phyloP scores from a whole-genome alignment of 495 filamentous ascomycete genomes.

The Aspergillus cristatus region DNA sequence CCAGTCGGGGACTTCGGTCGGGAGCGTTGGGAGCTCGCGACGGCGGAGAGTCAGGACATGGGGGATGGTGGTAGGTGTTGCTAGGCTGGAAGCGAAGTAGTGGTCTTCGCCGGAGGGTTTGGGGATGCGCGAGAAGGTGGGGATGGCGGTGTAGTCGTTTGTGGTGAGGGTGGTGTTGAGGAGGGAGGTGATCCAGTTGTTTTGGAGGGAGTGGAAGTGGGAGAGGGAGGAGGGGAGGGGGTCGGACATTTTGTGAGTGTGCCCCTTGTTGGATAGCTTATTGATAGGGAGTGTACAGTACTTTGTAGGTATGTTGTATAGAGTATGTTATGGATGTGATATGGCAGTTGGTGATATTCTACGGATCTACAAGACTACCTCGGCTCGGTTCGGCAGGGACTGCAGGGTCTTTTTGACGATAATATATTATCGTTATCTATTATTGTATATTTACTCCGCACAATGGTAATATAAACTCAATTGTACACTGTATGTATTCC shows the following conservation, averaged over 20 bases:
- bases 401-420: no score
- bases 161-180: conserved; percentile 1
- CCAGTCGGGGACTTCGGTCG: conserved; percentile 21
- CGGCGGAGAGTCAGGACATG: conserved; percentile 28
- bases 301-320: no score
- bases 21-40: conserved; percentile 8
- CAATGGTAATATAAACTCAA: no score
- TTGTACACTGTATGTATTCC: no score
- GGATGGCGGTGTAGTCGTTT: conserved; percentile 26
- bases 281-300: no score
- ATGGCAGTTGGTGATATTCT: no score
- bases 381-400: no score
- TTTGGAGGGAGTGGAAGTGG: background rate
- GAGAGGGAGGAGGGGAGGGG: background rate
- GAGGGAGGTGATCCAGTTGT: background rate
- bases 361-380: no score
- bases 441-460: no score
- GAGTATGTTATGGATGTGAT: no score
- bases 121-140: conserved; percentile 26
- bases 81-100: conserved; percentile 28
- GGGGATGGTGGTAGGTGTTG: conserved; percentile 30
- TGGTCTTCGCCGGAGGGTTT: conserved; percentile 34
- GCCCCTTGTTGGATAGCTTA: no score
- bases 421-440: no score
- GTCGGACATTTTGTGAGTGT: background rate